phyloP scores from a whole-genome alignment of 1,139 yeast species.

The Nakaseomyces delphensis region DNA sequence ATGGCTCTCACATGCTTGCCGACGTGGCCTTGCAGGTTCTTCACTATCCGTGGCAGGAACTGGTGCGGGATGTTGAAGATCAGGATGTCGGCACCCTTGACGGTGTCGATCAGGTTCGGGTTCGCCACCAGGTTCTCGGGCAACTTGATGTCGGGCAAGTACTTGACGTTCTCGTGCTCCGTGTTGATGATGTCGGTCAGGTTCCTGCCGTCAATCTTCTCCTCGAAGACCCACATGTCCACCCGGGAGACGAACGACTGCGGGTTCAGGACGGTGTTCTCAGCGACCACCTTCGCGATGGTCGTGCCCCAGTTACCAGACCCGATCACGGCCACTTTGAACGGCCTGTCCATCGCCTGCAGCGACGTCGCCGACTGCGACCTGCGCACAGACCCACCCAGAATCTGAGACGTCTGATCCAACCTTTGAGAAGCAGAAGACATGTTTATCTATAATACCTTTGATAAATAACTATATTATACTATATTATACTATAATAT shows the following conservation, averaged over 20 bases:
- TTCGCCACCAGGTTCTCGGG: conserved; percentile 77
- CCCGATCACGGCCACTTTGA: conserved; percentile 49
- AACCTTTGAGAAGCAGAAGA: conserved; percentile 27
- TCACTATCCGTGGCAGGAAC: conserved; percentile 64
- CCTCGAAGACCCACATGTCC: conserved; percentile 94
- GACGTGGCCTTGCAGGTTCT: conserved; percentile 68
- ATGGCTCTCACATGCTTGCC: conserved; percentile 67
- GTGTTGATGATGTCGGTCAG: conserved; percentile 82
- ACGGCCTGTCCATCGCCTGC: conserved; percentile 34
- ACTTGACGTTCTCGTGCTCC: conserved; percentile 80
- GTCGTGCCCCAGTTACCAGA: conserved; percentile 94
- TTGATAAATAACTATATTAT: too few relatives aligned
- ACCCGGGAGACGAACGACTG: conserved; percentile 59
- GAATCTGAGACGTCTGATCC: conserved; percentile 26
- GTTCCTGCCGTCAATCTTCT: conserved; percentile 57
- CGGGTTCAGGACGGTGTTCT: conserved; percentile 64
- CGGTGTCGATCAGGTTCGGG: conserved; percentile 70
- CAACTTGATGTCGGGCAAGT: conserved; percentile 70
- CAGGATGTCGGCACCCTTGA: conserved; percentile 67
- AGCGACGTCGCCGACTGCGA: conserved; percentile 16
- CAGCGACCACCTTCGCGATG: conserved; percentile 87
- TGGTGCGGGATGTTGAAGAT: conserved; percentile 94
- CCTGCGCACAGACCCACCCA: conserved; percentile 15
- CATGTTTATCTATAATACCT: too few relatives aligned
- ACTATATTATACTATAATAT: too few relatives aligned